These are phyloP conservation scores for Fusarium pseudocircinatum DNA, from an alignment of 2,329 filamentous ascomycete genomes.

Conservation along the genomic window DNA sequence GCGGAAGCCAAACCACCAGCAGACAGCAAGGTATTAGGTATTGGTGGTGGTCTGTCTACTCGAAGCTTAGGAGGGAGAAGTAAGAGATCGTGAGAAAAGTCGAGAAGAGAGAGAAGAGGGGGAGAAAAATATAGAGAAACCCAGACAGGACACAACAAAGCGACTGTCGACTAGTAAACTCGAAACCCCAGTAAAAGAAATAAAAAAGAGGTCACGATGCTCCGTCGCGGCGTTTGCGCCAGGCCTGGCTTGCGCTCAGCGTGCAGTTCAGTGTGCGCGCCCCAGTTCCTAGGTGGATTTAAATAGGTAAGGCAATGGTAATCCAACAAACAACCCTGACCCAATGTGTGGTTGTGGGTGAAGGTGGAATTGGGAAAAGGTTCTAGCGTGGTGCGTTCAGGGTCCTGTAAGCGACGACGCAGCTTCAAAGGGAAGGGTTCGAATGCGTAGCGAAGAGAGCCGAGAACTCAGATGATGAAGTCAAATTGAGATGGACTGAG, in stretches of 20 bases:
- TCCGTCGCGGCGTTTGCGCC: constrained; percentile 43
- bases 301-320: constrained; percentile 30
- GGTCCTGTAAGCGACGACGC: constrained; percentile 16
- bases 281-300: constrained; percentile 41
- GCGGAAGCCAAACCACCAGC: constrained; percentile 35
- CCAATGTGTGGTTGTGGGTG: constrained; percentile 40
- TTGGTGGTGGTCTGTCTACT: constrained; percentile 18
- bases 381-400: constrained; percentile 34
- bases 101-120: constrained; percentile 9
- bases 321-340: constrained; percentile 36
- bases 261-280: constrained; percentile 28
- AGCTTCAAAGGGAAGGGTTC: not conserved
- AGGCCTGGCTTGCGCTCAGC: constrained; percentile 26
- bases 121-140: constrained; percentile 19
- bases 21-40: constrained; percentile 29
- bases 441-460: constrained; percentile 6
- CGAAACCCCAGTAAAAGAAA: constrained; percentile 33
- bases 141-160: constrained; percentile 5
- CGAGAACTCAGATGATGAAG: constrained; percentile 6
- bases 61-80: not conserved
- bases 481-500: constrained; percentile 8
- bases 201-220: constrained; percentile 43
- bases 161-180: constrained; percentile 24
- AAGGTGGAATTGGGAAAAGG: constrained; percentile 41
- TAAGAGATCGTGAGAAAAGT: constrained; percentile 18